Conservation (phyloP, 1,284 basidiomycete genomes). For the Ganoderma sp. region DNA sequence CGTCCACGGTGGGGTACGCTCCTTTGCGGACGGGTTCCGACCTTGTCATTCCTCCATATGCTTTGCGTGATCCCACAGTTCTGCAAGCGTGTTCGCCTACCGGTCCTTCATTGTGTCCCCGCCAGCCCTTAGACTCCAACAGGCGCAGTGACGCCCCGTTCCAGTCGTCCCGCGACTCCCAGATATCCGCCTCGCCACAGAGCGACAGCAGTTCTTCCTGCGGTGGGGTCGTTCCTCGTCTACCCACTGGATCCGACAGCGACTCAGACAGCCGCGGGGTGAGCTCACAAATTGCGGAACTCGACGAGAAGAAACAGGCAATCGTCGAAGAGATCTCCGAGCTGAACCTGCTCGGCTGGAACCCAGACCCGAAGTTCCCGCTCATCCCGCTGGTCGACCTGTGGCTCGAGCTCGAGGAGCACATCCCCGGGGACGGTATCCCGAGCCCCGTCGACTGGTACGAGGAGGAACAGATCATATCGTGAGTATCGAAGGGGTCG, state of each 20-base stretch:
- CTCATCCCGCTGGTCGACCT: conserved; percentile 23
- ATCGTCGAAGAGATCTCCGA: not conserved
- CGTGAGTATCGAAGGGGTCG: not conserved
- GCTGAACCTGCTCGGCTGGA: conserved; percentile 8
- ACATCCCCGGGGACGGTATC: conserved; percentile 13
- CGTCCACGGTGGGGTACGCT: not conserved
- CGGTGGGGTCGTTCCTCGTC: not conserved
- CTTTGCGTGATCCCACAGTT: not conserved
- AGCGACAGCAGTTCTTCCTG: not conserved
- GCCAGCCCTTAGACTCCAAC: no score
- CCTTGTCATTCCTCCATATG: not conserved
- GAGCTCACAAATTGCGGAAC: not conserved
- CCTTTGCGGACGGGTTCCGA: not conserved
- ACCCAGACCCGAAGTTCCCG: conserved; percentile 7
- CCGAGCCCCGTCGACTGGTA: conserved; percentile 17
- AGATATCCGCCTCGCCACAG: not conserved
- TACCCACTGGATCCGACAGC: not conserved
- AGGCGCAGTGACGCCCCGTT: not conserved
- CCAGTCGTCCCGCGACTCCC: not conserved
- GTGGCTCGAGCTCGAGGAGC: conserved; percentile 20
- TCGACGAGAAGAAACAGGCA: not conserved
- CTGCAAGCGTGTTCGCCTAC: not conserved
- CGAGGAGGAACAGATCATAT: not conserved
- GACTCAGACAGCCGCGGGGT: not conserved
- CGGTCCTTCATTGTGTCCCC: not conserved